Conservation (phyloP, 179 eudicot genomes). For the Amaranthus tricolor region DNA sequence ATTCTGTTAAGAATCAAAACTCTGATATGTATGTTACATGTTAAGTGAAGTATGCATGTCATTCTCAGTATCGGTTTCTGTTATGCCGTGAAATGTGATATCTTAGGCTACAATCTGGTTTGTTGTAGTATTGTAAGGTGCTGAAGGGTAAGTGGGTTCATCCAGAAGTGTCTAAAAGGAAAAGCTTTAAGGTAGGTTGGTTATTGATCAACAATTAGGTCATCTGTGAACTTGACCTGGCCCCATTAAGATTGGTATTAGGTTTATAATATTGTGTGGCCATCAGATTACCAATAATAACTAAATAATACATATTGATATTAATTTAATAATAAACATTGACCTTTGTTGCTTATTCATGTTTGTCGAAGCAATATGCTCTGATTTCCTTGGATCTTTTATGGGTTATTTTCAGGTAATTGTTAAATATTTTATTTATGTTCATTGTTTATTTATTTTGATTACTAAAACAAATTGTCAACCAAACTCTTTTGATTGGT, state of each 20-base stretch:
- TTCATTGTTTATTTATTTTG: background rate
- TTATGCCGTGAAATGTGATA: constrained; percentile 13
- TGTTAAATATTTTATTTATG: background rate
- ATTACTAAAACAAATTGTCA: no score
- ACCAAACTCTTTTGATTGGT: no score
- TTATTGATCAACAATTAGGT: constrained; percentile 33
- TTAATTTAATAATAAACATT: background rate
- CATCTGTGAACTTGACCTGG: constrained; percentile 30
- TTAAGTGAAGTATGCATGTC: background rate
- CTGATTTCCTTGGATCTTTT: constrained; percentile 8
- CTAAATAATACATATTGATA: background rate
- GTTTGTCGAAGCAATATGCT: constrained; percentile 5
- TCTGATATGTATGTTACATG: background rate
- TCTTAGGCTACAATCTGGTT: constrained; percentile 3
- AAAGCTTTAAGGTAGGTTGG: constrained; percentile 18
- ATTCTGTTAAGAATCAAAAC: background rate
- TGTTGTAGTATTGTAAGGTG: constrained; percentile 17
- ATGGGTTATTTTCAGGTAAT: background rate
- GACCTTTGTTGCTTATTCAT: constrained; percentile 14
- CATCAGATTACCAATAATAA: constrained; percentile 2
- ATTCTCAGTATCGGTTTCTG: constrained; percentile 11
- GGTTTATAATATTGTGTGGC: constrained; percentile 18
- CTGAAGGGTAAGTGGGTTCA: constrained; percentile 23
- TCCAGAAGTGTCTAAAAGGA: constrained; percentile 23
- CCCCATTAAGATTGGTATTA: constrained; percentile 21